Conservation (phyloP, 495 filamentous ascomycete genomes). For the Neurospora sp. region DNA sequence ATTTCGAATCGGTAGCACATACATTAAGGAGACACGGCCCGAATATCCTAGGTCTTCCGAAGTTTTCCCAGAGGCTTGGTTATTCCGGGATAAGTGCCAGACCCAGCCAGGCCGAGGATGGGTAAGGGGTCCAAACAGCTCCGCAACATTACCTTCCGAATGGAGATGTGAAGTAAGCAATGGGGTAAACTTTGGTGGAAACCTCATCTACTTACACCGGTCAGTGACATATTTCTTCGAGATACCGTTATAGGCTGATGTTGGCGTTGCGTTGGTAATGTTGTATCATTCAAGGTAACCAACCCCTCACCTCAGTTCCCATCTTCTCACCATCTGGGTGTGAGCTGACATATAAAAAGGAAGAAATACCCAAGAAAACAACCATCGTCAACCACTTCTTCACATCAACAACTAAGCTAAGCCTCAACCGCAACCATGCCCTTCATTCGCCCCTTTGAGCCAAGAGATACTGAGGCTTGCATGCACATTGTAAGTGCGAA, state of each 20-base stretch:
- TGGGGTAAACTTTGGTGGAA: neutral
- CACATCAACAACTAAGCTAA: neutral
- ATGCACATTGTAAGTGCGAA: constrained; percentile 24
- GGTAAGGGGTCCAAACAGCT: neutral
- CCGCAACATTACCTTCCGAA: neutral
- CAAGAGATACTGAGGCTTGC: constrained; percentile 21
- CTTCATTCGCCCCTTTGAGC: constrained; percentile 24
- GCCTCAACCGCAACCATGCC: constrained; percentile 13
- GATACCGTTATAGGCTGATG: neutral
- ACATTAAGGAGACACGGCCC: neutral
- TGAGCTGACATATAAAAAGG: neutral
- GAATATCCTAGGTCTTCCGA: neutral
- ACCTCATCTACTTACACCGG: neutral
- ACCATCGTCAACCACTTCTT: neutral
- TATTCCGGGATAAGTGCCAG: neutral
- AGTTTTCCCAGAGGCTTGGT: neutral
- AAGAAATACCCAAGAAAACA: neutral
- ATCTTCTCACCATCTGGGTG: neutral
- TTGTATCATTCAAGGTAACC: neutral
- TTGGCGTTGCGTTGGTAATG: neutral
- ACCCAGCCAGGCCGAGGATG: neutral
- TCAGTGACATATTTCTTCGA: neutral
- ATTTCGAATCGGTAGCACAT: neutral
- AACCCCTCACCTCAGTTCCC: neutral
- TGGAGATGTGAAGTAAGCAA: neutral